These are phyloP conservation scores for Fragaria nilgerrensis DNA, from an alignment of 306 rosid genomes.

Conservation along the genomic window DNA sequence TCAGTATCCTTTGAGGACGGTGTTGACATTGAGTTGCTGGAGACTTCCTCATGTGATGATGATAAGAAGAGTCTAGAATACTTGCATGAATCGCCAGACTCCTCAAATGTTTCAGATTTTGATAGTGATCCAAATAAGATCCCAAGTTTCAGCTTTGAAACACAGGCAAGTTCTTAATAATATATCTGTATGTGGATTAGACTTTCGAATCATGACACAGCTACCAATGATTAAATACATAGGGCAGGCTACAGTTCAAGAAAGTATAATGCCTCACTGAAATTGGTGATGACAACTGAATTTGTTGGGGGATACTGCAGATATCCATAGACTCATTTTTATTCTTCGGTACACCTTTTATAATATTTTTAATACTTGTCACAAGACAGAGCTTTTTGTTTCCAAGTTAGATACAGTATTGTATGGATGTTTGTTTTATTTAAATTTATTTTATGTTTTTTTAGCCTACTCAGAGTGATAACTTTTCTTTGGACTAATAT, in stretches of 20 bases:
- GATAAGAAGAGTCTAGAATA: conserved; percentile 45
- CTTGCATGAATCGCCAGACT: conserved; percentile 40
- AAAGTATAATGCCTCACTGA: not conserved
- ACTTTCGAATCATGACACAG: not conserved
- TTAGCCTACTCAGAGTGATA: conserved; percentile 6
- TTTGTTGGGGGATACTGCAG: not conserved
- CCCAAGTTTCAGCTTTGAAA: conserved; percentile 90
- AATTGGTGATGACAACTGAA: not conserved
- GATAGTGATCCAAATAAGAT: conserved; percentile 45
- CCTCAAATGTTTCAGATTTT: conserved; percentile 31
- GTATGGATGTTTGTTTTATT: not conserved
- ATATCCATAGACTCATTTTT: not conserved
- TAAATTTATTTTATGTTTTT: not conserved
- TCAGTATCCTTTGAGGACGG: conserved; percentile 78
- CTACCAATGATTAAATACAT: not conserved
- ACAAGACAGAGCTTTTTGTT: not conserved
- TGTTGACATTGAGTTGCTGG: conserved; percentile 58
- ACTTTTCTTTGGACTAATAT: conserved; percentile 16
- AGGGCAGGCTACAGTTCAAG: not conserved
- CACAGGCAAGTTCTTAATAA: conserved; percentile 55
- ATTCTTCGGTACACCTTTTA: not conserved
- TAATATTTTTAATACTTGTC: not conserved
- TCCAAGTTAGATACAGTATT: not conserved
- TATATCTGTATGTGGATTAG: not conserved
- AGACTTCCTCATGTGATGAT: conserved; percentile 41